Percentiles rank a stretch among this genome's conserved stretches.
Conservation (phyloP, 345 rosid species). For the Diplotaxis tenuifolia region DNA sequence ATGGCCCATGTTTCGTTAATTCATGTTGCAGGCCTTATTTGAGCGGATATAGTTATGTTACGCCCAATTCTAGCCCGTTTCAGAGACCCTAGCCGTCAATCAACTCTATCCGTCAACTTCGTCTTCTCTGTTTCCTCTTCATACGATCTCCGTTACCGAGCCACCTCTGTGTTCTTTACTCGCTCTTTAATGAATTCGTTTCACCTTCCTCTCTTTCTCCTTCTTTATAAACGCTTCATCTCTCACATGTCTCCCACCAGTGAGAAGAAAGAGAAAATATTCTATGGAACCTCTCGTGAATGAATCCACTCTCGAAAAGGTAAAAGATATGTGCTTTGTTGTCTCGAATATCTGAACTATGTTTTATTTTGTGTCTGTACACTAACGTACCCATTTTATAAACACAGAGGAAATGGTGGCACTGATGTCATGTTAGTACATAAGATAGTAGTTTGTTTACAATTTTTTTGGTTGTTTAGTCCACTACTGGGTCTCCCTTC, state of each 20-base stretch:
- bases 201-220: background rate
- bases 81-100: background rate
- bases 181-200: background rate
- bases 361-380: background rate
- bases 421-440: no score
- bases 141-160: background rate
- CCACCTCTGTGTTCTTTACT: background rate
- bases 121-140: background rate
- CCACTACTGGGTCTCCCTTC: no score
- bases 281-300: background rate
- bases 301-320: background rate
- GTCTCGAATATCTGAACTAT: background rate
- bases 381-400: no score
- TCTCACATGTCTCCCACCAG: background rate
- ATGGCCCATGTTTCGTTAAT: background rate
- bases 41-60: background rate
- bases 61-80: background rate
- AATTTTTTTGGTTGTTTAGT: no score
- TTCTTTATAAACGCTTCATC: background rate
- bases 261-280: no score
- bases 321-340: background rate
- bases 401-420: no score
- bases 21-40: background rate
- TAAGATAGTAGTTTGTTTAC: no score
- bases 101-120: background rate